Evolutionary conservation across 768 basidiomycete genomes (phyloP).

Genomic region (Termitomyces sp.): DNA sequence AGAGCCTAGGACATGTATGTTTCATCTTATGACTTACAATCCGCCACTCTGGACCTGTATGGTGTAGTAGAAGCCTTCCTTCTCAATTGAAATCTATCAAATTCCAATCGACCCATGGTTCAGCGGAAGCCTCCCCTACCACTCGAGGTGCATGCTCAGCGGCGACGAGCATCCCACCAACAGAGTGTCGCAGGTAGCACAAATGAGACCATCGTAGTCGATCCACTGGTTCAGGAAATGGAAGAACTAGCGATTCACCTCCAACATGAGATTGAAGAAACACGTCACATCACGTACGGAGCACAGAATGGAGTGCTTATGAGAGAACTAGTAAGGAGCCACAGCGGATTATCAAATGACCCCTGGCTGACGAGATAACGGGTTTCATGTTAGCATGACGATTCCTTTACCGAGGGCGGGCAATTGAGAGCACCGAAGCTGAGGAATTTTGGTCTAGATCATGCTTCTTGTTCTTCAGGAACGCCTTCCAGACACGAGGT

Average conservation of each 20-base stretch:
- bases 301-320: background rate
- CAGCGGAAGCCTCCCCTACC: no score
- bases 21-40: background rate
- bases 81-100: no score
- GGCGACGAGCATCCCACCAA: background rate
- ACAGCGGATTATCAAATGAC: background rate
- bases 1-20: no score
- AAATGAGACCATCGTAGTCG: background rate
- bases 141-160: no score
- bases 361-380: background rate
- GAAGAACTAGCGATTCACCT: background rate
- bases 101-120: no score
- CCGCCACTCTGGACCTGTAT: background rate
- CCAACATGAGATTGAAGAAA: background rate
- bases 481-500: no score
- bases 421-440: background rate
- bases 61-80: no score
- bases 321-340: background rate
- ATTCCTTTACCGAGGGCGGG: background rate
- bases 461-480: background rate
- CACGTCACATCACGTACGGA: background rate
- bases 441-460: background rate
- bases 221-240: background rate
- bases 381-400: background rate
- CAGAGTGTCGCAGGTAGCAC: background rate